Percentiles rank a stretch among this genome's conserved stretches.
Evolutionary conservation across 345 rosid species (phyloP).

Genomic region (Trapa bicornis): DNA sequence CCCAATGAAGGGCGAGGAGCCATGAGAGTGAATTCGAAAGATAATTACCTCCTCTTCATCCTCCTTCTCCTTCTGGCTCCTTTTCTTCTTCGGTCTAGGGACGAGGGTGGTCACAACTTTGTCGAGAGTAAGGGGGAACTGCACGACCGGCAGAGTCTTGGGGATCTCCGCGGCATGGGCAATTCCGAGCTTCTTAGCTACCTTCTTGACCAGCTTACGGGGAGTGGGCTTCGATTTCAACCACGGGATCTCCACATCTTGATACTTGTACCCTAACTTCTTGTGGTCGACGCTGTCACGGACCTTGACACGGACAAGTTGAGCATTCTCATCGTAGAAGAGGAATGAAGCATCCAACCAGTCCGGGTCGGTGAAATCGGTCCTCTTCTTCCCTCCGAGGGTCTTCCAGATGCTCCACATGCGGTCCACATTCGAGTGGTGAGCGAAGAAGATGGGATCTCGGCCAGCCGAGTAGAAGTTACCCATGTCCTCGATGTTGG

Average conservation of each 20-base stretch:
- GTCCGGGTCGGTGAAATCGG: constrained; percentile 32
- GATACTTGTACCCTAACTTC: constrained; percentile 30
- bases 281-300: constrained; percentile 31
- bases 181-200: not conserved
- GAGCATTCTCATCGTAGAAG: constrained; percentile 49
- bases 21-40: not conserved
- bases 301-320: constrained; percentile 43
- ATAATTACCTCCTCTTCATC: constrained; percentile 32
- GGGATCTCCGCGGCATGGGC: constrained; percentile 25
- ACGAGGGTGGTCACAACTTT: constrained; percentile 19
- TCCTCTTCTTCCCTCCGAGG: constrained; percentile 30
- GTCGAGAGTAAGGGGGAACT: constrained; percentile 29
- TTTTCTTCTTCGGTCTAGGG: constrained; percentile 34
- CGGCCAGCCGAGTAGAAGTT: constrained; percentile 47
- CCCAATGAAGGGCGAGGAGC: not conserved
- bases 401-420: constrained; percentile 54
- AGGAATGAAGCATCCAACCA: constrained; percentile 43
- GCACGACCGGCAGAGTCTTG: not conserved
- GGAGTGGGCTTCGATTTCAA: constrained; percentile 37
- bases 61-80: constrained; percentile 39
- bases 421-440: constrained; percentile 50
- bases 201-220: constrained; percentile 15
- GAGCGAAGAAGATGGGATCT: constrained; percentile 49
- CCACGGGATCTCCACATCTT: constrained; percentile 47
- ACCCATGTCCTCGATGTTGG: constrained; percentile 51